These are phyloP conservation scores for Teunomyces atbi DNA, from an alignment of 805 yeast genomes.

Conservation along the genomic window DNA sequence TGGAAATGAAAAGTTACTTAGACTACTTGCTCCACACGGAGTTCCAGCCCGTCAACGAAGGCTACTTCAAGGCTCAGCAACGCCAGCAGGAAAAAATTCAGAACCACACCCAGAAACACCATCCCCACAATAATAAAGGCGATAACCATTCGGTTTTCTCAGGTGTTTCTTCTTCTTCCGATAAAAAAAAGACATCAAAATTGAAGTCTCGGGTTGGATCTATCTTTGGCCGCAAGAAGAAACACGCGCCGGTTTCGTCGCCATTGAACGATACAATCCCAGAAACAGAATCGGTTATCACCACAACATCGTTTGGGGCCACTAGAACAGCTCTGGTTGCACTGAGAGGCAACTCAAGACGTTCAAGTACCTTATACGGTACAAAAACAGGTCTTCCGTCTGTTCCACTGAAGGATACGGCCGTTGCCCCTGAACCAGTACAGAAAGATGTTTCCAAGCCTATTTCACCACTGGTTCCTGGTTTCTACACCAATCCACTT, in stretches of 20 bases:
- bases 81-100: slow-evolving; percentile 12
- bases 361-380: neutral
- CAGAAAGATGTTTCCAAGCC: neutral
- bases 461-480: neutral
- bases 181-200: slow-evolving; percentile 35
- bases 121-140: slow-evolving; percentile 3
- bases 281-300: slow-evolving; percentile 30
- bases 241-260: slow-evolving; percentile 30
- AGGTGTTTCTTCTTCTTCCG: slow-evolving; percentile 14
- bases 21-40: slow-evolving; percentile 29
- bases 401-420: neutral
- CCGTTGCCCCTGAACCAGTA: slow-evolving; percentile 1
- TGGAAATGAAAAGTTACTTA: slow-evolving; percentile 39
- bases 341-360: slow-evolving; percentile 11
- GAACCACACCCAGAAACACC: slow-evolving; percentile 8
- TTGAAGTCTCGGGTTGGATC: slow-evolving; percentile 75
- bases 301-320: slow-evolving; percentile 13
- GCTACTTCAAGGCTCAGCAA: slow-evolving; percentile 10
- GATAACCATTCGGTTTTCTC: slow-evolving; percentile 12
- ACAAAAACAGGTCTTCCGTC: neutral
- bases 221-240: slow-evolving; percentile 60
- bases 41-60: slow-evolving; percentile 13
- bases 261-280: slow-evolving; percentile 25
- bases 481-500: slow-evolving; percentile 4
- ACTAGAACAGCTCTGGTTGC: slow-evolving; percentile 12